Evolutionary conservation across 1,284 basidiomycete genomes (phyloP).

Genomic region (Athelia psychrophila): DNA sequence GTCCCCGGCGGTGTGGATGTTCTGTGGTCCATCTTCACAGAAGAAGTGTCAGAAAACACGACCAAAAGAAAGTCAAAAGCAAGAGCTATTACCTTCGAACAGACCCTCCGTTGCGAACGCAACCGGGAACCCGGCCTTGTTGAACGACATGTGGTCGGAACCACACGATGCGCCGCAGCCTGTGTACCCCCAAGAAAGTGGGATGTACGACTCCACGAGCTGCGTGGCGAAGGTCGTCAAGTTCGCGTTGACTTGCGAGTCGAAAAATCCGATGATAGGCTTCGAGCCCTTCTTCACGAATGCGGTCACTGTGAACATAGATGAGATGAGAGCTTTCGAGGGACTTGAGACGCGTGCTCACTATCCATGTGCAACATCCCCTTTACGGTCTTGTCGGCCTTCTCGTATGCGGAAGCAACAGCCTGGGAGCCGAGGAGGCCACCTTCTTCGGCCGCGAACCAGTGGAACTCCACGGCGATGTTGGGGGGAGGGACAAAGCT

Average conservation of each 20-base stretch:
- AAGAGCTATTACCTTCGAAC: neutral
- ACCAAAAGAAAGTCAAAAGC: neutral
- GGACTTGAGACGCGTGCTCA: constrained; percentile 33
- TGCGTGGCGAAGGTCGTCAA: neutral
- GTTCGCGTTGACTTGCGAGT: neutral
- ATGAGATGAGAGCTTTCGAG: neutral
- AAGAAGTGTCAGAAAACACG: neutral
- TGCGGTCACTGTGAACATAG: neutral
- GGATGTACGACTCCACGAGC: neutral
- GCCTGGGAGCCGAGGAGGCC: constrained; percentile 54
- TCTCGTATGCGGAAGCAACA: constrained; percentile 46
- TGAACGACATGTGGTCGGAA: constrained; percentile 41
- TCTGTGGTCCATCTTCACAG: neutral
- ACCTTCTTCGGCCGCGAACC: constrained; percentile 51
- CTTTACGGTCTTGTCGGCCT: constrained; percentile 32
- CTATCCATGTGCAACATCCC: constrained; percentile 40
- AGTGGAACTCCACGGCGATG: constrained; percentile 53
- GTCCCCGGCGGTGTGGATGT: constrained; percentile 39
- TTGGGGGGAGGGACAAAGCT: constrained; percentile 35
- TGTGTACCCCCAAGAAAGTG: neutral
- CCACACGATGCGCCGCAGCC: constrained; percentile 11
- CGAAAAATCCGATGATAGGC: neutral
- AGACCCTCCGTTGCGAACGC: constrained; percentile 23
- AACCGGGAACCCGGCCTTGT: constrained; percentile 36
- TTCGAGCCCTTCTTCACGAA: constrained; percentile 12